These are phyloP conservation scores for Tolypocladium cylindrosporum DNA, from an alignment of 2,329 filamentous ascomycete species.

Conservation along the genomic window DNA sequence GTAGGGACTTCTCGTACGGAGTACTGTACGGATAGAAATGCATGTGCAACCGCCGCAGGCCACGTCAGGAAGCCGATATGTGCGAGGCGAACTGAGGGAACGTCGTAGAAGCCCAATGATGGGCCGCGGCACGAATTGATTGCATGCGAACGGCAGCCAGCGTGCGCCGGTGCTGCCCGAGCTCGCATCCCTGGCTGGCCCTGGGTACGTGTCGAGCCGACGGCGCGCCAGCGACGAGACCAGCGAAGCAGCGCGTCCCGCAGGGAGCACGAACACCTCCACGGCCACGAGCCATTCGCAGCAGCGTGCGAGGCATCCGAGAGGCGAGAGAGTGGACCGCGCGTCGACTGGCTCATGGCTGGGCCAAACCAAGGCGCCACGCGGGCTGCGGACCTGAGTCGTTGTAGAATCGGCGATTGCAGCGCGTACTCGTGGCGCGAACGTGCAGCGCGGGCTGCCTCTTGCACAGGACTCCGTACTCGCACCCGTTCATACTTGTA, in stretches of 20 bases:
- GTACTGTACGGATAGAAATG: not conserved
- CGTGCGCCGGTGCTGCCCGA: not conserved
- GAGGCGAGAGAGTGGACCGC: not conserved
- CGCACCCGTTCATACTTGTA: too few relatives aligned
- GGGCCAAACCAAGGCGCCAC: not conserved
- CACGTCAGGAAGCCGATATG: not conserved
- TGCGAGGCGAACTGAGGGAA: not conserved
- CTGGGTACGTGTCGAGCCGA: not conserved
- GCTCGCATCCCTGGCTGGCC: too few relatives aligned
- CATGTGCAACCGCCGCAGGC: not conserved
- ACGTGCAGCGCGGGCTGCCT: not conserved
- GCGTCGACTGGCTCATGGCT: not conserved
- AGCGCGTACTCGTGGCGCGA: not conserved
- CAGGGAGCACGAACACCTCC: not conserved
- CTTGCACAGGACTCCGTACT: not conserved
- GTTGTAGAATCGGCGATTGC: not conserved
- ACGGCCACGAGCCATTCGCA: not conserved
- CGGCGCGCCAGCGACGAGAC: not conserved
- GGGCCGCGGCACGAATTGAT: not conserved
- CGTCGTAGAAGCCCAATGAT: not conserved
- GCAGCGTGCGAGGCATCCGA: not conserved
- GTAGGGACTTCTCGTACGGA: too few relatives aligned
- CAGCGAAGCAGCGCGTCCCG: not conserved
- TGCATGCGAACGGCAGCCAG: not conserved
- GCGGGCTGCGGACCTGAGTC: not conserved